These are phyloP conservation scores for Solanum commersonii DNA, from an alignment of 257 asterid genomes.

Conservation along the genomic window DNA sequence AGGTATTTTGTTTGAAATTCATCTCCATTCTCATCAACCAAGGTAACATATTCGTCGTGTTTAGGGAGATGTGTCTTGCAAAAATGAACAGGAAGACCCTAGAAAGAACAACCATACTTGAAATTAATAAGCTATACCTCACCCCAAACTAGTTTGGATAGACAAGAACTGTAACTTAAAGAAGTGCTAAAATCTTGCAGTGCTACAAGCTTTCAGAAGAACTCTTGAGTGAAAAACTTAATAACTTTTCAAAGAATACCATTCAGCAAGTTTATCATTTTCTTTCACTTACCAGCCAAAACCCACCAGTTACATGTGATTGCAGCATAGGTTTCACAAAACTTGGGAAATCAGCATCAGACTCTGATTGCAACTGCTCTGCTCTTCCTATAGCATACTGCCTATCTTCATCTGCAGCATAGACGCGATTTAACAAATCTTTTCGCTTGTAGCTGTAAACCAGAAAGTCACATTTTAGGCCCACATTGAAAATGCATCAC, in stretches of 20 bases:
- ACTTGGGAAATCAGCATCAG: conserved; percentile 37
- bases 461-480: neutral
- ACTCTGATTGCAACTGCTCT: conserved; percentile 34
- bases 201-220: neutral
- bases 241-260: neutral
- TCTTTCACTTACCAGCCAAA: conserved; percentile 52
- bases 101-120: neutral
- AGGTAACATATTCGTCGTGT: conserved; percentile 13
- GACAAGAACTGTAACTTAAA: neutral
- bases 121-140: neutral
- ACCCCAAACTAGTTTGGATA: neutral
- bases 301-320: conserved; percentile 65
- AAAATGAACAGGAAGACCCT: conserved; percentile 48
- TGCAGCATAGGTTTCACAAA: conserved; percentile 55
- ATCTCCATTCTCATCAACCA: conserved; percentile 43
- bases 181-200: neutral
- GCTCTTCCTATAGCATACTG: conserved; percentile 28
- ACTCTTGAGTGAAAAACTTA: neutral
- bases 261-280: neutral
- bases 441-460: conserved; percentile 23
- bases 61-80: conserved; percentile 41
- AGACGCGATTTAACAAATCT: conserved; percentile 53
- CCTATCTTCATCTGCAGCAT: conserved; percentile 53
- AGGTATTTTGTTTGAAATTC: conserved; percentile 31
- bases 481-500: conserved; percentile 2